A percentile compares a stretch with the other conserved stretches of the same genome.
phyloP scores from a whole-genome alignment of 495 filamentous ascomycete species.

The Rostrohypoxylon terebratum region DNA sequence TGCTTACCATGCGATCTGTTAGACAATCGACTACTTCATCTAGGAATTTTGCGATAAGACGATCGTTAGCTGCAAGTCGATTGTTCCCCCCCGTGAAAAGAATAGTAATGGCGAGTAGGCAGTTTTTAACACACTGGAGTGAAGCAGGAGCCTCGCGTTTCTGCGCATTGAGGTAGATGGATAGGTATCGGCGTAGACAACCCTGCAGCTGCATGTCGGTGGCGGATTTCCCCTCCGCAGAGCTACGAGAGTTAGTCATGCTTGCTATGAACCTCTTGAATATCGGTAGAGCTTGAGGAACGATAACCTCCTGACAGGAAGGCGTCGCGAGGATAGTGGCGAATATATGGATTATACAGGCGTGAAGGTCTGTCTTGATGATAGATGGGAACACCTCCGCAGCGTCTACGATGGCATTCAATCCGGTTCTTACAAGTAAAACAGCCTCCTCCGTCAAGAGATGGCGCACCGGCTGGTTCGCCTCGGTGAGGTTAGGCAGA shows the following conservation, averaged over 20 bases:
- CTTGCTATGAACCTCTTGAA: conserved; percentile 88
- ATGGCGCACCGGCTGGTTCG: conserved; percentile 75
- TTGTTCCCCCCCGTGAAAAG: conserved; percentile 84
- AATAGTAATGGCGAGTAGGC: conserved; percentile 86
- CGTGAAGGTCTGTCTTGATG: conserved; percentile 96
- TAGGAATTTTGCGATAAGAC: conserved; percentile 73
- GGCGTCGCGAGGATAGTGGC: conserved; percentile 89
- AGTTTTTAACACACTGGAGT: conserved; percentile 91
- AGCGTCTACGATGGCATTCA: conserved; percentile 91
- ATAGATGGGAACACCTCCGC: conserved; percentile 95
- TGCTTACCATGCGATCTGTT: conserved; percentile 74
- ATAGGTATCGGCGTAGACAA: conserved; percentile 80
- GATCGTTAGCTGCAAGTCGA: conserved; percentile 76
- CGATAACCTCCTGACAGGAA: conserved; percentile 85
- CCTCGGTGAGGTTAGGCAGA: conserved; percentile 85
- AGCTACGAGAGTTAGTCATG: conserved; percentile 65
- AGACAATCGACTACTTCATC: conserved; percentile 86
- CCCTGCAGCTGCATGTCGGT: conserved; percentile 69
- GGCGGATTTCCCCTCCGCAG: conserved; percentile 50
- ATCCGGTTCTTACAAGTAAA: conserved; percentile 78
- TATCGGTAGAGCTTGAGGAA: conserved; percentile 90
- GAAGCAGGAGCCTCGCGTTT: conserved; percentile 83
- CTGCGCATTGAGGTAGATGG: conserved; percentile 84
- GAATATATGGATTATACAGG: conserved; percentile 97
- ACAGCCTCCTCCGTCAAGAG: conserved; percentile 85